These are phyloP conservation scores for Candida silvatica DNA, from an alignment of 805 yeast genomes.

Conservation along the genomic window DNA sequence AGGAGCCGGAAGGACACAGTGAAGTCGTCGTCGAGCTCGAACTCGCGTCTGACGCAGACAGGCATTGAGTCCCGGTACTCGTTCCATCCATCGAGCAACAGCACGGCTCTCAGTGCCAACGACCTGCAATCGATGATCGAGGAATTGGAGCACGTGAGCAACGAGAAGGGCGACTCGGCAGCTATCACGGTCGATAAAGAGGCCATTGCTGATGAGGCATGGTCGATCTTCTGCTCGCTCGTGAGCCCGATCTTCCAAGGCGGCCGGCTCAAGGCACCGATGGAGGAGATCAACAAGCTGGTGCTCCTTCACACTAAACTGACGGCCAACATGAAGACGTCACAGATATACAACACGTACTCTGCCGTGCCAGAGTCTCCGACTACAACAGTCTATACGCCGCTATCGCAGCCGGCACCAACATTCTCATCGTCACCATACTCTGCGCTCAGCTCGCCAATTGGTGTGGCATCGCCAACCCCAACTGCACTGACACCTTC, in stretches of 20 bases:
- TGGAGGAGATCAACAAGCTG: constrained; percentile 48
- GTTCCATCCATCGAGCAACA: constrained; percentile 22
- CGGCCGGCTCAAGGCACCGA: constrained; percentile 39
- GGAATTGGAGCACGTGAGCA: constrained; percentile 1
- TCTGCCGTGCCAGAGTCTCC: neutral
- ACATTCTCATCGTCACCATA: constrained; percentile 1
- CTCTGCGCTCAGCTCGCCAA: constrained; percentile 14
- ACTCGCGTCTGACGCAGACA: constrained; percentile 24
- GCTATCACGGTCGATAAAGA: constrained; percentile 27
- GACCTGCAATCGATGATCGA: constrained; percentile 13
- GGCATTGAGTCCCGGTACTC: constrained; percentile 29
- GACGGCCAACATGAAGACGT: constrained; percentile 10
- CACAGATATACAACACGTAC: neutral
- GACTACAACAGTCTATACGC: neutral
- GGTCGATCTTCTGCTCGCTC: constrained; percentile 35
- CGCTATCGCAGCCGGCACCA: neutral
- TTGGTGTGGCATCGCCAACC: no score
- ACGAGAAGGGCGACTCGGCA: constrained; percentile 10
- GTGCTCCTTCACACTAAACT: constrained; percentile 28
- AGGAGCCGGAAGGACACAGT: constrained; percentile 23
- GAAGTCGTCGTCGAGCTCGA: constrained; percentile 30
- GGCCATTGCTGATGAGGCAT: constrained; percentile 37
- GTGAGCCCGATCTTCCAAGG: constrained; percentile 40
- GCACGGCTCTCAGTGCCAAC: constrained; percentile 19
- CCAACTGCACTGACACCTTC: constrained; percentile 20